Evolutionary conservation across 129 eudicot species (phyloP), one percentile per base, ranked within the genome.

Genomic region (Oenanthe sinensis): DNA sequence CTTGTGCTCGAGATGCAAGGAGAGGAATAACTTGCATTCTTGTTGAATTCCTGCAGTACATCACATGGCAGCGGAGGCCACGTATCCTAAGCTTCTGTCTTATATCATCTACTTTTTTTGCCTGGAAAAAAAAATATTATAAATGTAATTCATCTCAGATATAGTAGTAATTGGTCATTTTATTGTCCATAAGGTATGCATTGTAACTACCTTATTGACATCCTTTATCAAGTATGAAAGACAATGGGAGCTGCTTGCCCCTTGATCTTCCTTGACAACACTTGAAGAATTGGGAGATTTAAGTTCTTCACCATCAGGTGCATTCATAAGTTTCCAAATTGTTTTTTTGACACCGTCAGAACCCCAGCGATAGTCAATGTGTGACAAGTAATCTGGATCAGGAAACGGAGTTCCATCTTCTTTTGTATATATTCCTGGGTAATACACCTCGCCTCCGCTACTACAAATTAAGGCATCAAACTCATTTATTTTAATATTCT

Each of bases 311-410:
- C 75, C 87, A 77, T 91, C 96, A n/a, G 79, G 71, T 44, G 87
- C 70, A 82, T 86, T 85, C 96, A 91, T 87, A 75, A 93, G 74
- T 81, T 86, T 91, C 89, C 88, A 88, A 76, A 89, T 81, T 24
- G 98, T 93, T 81, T 85, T 93, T 82, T 84, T 91, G 24, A 93
- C 71, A 15, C 98, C 98, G 72, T 89, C 96, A 28, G 82, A 82
- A 72, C 98, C 98, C 98, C 98, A 93, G n/a, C 98, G 86, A 36
- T 89, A 89, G 33, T 93, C 98, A 48, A 91, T 87, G 79, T 93
- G 98, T 28, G 90, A 77, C 12, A 90, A 81, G 74, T 93, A 91
- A 85, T 93, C 97, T 0, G 90, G 89, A 80, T 93, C 97, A 3
- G 93, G 88, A 63, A 67, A 71, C 47, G 84, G 83, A 76, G 84